phyloP scores from a whole-genome alignment of 2,329 filamentous ascomycete species.

The Nemania sp. region DNA sequence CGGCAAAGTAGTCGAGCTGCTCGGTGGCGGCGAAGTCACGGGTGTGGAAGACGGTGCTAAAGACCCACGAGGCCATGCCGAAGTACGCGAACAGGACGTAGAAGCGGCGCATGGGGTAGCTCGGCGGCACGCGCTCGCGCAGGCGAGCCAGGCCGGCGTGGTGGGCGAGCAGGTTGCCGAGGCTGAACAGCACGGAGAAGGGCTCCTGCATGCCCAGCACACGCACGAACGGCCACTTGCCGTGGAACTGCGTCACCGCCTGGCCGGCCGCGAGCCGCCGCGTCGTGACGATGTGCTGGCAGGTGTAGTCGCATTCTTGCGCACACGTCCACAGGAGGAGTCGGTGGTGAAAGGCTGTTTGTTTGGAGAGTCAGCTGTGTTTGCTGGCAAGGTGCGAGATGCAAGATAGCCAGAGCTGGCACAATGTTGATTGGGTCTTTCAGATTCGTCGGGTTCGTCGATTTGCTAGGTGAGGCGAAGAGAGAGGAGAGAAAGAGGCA shows the following conservation, averaged over 20 bases:
- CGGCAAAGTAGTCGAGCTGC: slow-evolving; percentile 94
- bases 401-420: neutral
- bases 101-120: slow-evolving; percentile 77
- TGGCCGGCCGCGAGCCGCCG: slow-evolving; percentile 67
- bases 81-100: slow-evolving; percentile 81
- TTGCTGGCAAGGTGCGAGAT: no score
- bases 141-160: slow-evolving; percentile 73
- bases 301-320: slow-evolving; percentile 95
- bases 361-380: slow-evolving; percentile 10
- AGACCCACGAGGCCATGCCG: slow-evolving; percentile 81
- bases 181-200: slow-evolving; percentile 87
- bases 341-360: slow-evolving; percentile 76
- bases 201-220: slow-evolving; percentile 94
- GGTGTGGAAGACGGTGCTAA: slow-evolving; percentile 90
- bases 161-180: slow-evolving; percentile 89
- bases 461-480: no score
- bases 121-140: slow-evolving; percentile 67
- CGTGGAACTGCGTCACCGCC: slow-evolving; percentile 88
- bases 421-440: no score
- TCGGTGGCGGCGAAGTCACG: slow-evolving; percentile 85
- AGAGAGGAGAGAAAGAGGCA: neutral
- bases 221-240: slow-evolving; percentile 96
- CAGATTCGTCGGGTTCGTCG: no score
- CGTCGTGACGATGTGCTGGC: slow-evolving; percentile 88
- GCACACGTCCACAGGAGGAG: slow-evolving; percentile 91